Percentiles rank a stretch among this genome's conserved stretches.
These are phyloP conservation scores for Neopestalotiopsis sp. DNA, from an alignment of 2,329 filamentous ascomycete genomes.

Conservation along the genomic window DNA sequence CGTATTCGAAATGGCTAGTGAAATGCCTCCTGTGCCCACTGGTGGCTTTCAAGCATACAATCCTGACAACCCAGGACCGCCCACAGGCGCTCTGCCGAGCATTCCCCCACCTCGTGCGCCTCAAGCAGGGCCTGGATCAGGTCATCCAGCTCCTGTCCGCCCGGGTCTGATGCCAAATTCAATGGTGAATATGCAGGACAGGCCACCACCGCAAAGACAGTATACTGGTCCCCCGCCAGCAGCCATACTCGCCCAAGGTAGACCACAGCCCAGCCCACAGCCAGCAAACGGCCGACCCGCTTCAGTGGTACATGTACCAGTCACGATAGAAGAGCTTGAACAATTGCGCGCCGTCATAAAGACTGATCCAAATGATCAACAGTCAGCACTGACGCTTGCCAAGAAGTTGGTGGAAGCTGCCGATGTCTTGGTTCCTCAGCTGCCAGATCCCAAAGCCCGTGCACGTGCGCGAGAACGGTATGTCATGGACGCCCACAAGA, in stretches of 20 bases:
- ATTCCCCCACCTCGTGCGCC: constrained; percentile 31
- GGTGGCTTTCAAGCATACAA: constrained; percentile 39
- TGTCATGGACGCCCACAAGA: constrained; percentile 84
- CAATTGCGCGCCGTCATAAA: constrained; percentile 72
- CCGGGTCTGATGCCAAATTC: constrained; percentile 67
- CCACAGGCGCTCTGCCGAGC: constrained; percentile 29
- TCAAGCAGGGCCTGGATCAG: constrained; percentile 42
- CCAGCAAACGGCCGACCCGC: constrained; percentile 35
- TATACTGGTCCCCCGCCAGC: constrained; percentile 50
- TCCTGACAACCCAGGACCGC: constrained; percentile 22
- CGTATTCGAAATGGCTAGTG: constrained; percentile 75
- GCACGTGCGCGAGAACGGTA: constrained; percentile 83
- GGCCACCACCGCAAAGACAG: constrained; percentile 63
- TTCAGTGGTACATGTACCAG: constrained; percentile 51
- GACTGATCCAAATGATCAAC: constrained; percentile 73
- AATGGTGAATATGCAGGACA: constrained; percentile 58
- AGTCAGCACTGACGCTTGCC: constrained; percentile 73
- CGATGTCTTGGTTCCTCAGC: constrained; percentile 68
- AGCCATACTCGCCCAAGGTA: constrained; percentile 38
- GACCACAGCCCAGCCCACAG: constrained; percentile 40
- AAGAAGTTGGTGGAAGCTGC: constrained; percentile 88
- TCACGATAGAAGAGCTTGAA: constrained; percentile 82
- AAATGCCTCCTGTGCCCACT: constrained; percentile 60
- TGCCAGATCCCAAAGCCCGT: constrained; percentile 73
- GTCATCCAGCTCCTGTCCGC: constrained; percentile 67